Evolutionary conservation across 1,139 yeast species (phyloP), one percentile per base, ranked within the genome.

Genomic region (Yamadazyma dushanensis): DNA sequence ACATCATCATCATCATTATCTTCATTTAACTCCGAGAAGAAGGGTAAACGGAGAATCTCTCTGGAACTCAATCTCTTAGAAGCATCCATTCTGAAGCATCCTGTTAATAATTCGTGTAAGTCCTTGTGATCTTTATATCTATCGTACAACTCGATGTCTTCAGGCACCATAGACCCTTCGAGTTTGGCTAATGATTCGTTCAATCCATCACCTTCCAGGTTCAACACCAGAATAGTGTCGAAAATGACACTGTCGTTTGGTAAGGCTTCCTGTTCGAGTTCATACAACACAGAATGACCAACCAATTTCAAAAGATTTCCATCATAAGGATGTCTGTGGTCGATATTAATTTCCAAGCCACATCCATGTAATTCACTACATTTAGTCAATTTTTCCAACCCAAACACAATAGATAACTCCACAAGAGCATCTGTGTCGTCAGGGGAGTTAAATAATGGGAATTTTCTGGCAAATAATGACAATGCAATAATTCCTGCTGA

Each of bases 371-470:
- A 59, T 39, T 78, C 76, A 4, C 97, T 95, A 50, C 90, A 81
- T 46, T 78, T 76, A 44, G 78, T 79, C 72, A 92, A 72, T 46
- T 75, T 77, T n/a, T 75, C 78, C 35, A 76, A 60, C 1, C 98
- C 98, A 62, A 87, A 90, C 3, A 94, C 70, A n/a, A 82, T 68
- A 0, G 96, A 80, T 31, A 90, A 66, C 56, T 92, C 99, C 26
- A 89, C 72, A 34, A 92, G 59, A 0, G 98, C 96, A 54, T 92
- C 97, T 2, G 83, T 78, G 55, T 92, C 98, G 60, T 92, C 97
- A 2, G 86, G 80, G 3, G 96, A 87, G 52, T 83, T 86, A 63
- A 89, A 87, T 46, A 90, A 77, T 2, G 97, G 96, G 57, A 88
- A 88, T 45, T 92, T 71, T 43, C 90, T 63, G 1, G 85, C 57